Evolutionary conservation across 805 yeast species (phyloP), one percentile per base, ranked within the genome.

Genomic region (Nakazawaea ambrosiae): DNA sequence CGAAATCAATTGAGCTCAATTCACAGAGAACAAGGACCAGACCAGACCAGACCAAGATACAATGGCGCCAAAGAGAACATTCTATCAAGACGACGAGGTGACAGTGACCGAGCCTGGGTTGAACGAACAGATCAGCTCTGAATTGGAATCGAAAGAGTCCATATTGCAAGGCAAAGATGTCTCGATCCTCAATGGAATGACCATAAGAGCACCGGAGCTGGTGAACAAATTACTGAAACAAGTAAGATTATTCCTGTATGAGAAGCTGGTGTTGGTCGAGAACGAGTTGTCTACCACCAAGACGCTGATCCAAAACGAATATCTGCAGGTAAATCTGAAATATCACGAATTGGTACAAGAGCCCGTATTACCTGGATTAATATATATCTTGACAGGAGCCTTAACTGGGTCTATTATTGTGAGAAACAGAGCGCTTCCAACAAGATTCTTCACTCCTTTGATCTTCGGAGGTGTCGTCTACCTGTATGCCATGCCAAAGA

Each of bases 331-430:
- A 4, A 47, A 53, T 24, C 38, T 41, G n/a, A 55, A 53, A 33
- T 56, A 66, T 34, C 44, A 60, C 18, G 44, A 58, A 5, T 37
- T 65, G 22, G 61, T 75, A 15, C 62, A 55, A 36, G 82, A 75
- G 45, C 76, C 78, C 5, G 57, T 75, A 4, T 63, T 79, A 40
- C 85, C 85, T 15, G 62, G 64, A 30, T 51, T 70, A 28, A 66
- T 77, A 34, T 70, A 73, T 48, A 70, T 77, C 5, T 55, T 78
- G 27, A 75, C 83, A 1, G 62, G 70, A 5, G 57, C 78, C 4
- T 66, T 79, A 43, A 49, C 75, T 2, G 81, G 82, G 10, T 74
- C 82, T 2, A 70, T 79, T 39, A 43, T 73, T 24, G 73, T 65
- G 12, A 63, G 66, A 40, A 68, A 62, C 44, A 63, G 72, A 46